Evolutionary conservation across 352 stramenopile species (phyloP).

Genomic region (Phytophthora cactorum): DNA sequence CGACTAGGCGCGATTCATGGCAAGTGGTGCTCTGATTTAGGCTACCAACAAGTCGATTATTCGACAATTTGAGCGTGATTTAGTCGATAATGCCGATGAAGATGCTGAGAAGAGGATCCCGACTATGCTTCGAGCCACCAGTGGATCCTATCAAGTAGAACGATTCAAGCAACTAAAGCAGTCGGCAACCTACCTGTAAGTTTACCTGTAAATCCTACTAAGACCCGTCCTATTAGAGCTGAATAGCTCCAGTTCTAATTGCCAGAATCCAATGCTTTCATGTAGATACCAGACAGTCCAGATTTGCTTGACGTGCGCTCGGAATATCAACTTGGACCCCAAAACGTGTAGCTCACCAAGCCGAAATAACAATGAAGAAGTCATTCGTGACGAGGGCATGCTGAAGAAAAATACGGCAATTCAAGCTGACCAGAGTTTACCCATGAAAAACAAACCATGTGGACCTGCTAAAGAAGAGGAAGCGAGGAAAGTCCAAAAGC

Average conservation of each 20-base stretch:
- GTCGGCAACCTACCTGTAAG: slow-evolving; percentile 47
- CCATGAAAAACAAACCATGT: not conserved
- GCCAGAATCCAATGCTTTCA: not conserved
- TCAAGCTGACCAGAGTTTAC: slow-evolving; percentile 1
- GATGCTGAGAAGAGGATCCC: slow-evolving; percentile 28
- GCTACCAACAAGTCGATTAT: slow-evolving; percentile 57
- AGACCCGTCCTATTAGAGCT: not conserved
- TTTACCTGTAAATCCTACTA: not conserved
- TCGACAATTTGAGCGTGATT: slow-evolving; percentile 34
- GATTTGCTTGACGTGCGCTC: slow-evolving; percentile 47
- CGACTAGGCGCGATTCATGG: not conserved
- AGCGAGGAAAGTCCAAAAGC: slow-evolving; percentile 21
- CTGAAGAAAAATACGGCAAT: not conserved
- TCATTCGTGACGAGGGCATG: not conserved
- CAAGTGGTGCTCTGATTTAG: slow-evolving; percentile 16
- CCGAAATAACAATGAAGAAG: slow-evolving; percentile 8
- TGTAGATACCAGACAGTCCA: slow-evolving; percentile 53
- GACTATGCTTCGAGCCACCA: slow-evolving; percentile 41
- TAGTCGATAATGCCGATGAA: slow-evolving; percentile 17
- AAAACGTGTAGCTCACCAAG: slow-evolving; percentile 1
- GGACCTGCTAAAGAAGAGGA: slow-evolving; percentile 14
- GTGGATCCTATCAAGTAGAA: slow-evolving; percentile 37
- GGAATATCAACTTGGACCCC: slow-evolving; percentile 29
- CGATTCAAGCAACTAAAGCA: slow-evolving; percentile 54
- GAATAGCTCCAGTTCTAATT: slow-evolving; percentile 3